phyloP scores from a whole-genome alignment of 768 basidiomycete species.

The Pleurotus pulmonarius region DNA sequence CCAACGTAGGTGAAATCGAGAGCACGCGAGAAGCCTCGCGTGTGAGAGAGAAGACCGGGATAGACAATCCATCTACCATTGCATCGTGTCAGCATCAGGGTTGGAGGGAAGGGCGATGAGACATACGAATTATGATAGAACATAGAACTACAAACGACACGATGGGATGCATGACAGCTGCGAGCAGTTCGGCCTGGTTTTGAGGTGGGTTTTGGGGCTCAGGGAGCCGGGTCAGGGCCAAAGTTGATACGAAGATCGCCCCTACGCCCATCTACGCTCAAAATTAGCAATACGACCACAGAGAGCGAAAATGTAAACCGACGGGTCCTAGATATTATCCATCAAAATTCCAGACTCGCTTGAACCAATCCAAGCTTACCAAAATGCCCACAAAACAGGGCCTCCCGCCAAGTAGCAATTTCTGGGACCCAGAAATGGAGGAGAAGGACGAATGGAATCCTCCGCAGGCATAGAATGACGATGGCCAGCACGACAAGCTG shows the following conservation, averaged over 20 bases:
- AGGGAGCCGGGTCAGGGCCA: constrained; percentile 64
- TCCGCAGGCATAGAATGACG: constrained; percentile 66
- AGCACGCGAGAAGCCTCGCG: constrained; percentile 42
- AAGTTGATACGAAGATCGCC: constrained; percentile 81
- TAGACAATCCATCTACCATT: constrained; percentile 59
- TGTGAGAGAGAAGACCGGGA: constrained; percentile 61
- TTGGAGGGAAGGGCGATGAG: neutral
- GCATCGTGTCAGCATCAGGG: neutral
- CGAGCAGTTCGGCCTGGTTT: constrained; percentile 70
- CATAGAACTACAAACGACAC: constrained; percentile 84
- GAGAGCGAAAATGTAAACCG: constrained; percentile 16
- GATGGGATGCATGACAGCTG: constrained; percentile 72
- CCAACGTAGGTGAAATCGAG: constrained; percentile 17
- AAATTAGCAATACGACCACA: neutral
- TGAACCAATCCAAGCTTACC: constrained; percentile 34
- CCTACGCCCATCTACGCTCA: constrained; percentile 79
- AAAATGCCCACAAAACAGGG: constrained; percentile 90
- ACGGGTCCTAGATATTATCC: constrained; percentile 43
- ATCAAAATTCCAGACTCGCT: too few relatives aligned
- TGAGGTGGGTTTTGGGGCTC: constrained; percentile 54
- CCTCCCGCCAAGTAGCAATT: constrained; percentile 80
- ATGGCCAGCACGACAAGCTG: constrained; percentile 65
- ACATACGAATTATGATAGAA: constrained; percentile 80
- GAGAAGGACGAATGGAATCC: constrained; percentile 74
- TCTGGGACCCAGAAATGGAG: constrained; percentile 88